These are phyloP conservation scores for Diaporthe nobilis DNA, from an alignment of 2,329 filamentous ascomycete genomes.

Conservation along the genomic window DNA sequence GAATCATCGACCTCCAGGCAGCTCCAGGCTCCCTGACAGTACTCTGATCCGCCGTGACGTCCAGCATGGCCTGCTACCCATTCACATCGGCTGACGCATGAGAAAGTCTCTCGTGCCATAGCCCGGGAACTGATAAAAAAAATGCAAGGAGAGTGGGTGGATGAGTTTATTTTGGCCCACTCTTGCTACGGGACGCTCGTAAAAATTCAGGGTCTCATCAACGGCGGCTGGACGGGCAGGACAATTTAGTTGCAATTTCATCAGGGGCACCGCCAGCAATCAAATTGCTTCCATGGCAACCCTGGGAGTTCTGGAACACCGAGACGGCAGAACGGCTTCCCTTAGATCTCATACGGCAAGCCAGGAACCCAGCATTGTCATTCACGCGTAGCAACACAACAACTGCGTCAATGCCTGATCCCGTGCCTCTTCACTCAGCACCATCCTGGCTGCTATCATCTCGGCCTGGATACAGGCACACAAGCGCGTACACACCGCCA, in stretches of 20 bases:
- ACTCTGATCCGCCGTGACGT: background rate
- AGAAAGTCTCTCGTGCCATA: background rate
- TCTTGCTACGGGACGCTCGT: slow-evolving; percentile 18
- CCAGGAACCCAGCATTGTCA: background rate
- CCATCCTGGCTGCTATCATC: background rate
- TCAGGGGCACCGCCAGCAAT: slow-evolving; percentile 35
- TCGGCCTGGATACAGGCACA: slow-evolving; percentile 7
- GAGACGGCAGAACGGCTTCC: slow-evolving; percentile 26
- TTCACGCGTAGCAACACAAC: slow-evolving; percentile 22
- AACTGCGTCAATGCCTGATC: slow-evolving; percentile 25
- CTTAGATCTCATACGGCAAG: slow-evolving; percentile 16
- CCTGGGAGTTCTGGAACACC: slow-evolving; percentile 33
- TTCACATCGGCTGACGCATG: slow-evolving; percentile 12
- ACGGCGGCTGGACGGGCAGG: slow-evolving; percentile 32
- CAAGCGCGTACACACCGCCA: slow-evolving; percentile 2
- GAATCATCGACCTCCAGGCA: slow-evolving; percentile 29
- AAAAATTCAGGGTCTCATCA: slow-evolving; percentile 35
- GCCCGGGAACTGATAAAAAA: background rate
- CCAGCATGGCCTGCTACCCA: slow-evolving; percentile 7
- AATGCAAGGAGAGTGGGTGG: slow-evolving; percentile 6
- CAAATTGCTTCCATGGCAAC: slow-evolving; percentile 40
- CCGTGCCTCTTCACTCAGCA: background rate
- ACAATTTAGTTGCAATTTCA: slow-evolving; percentile 38
- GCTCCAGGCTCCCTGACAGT: slow-evolving; percentile 2
- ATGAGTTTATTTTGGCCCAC: slow-evolving; percentile 23